Conservation (phyloP, 306 rosid genomes). For the Quercus aquifolioides region DNA sequence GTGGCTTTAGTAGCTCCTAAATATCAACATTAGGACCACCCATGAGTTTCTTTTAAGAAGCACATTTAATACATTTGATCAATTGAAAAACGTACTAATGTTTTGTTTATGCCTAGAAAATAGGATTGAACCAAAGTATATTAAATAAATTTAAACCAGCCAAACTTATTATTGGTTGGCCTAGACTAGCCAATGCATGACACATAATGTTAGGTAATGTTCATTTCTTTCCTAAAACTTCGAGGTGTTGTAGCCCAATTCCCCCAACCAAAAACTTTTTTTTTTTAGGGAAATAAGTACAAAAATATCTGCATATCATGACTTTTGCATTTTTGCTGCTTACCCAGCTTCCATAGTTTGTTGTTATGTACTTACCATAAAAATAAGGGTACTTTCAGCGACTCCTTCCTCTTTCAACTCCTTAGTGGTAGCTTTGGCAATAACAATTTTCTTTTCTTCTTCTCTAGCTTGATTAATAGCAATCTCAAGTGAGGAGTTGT, state of each 20-base stretch:
- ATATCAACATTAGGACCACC: constrained; percentile 9
- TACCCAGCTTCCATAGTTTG: not conserved
- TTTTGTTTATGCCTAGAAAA: constrained; percentile 10
- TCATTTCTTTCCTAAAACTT: too few species aligned
- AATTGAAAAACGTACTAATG: not conserved
- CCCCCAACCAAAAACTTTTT: too few species aligned
- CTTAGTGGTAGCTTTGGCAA: constrained; percentile 81
- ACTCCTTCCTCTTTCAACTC: constrained; percentile 84
- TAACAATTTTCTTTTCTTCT: constrained; percentile 67
- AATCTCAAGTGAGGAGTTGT: constrained; percentile 41
- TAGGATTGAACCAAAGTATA: not conserved
- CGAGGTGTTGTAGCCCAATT: too few species aligned
- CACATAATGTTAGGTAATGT: not conserved
- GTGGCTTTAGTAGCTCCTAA: constrained; percentile 78
- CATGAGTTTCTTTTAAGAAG: constrained; percentile 10
- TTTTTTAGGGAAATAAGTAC: too few species aligned
- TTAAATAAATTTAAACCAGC: not conserved
- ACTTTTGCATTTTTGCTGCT: not conserved
- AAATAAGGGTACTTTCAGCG: constrained; percentile 48
- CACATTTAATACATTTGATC: constrained; percentile 4
- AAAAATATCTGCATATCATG: too few species aligned
- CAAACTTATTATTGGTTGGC: not conserved
- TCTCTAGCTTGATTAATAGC: constrained; percentile 71
- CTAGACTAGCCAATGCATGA: not conserved
- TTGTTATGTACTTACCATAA: constrained; percentile 43